These are phyloP conservation scores for Chenopodium suecicum DNA, from an alignment of 148 eudicot genomes.

Conservation along the genomic window DNA sequence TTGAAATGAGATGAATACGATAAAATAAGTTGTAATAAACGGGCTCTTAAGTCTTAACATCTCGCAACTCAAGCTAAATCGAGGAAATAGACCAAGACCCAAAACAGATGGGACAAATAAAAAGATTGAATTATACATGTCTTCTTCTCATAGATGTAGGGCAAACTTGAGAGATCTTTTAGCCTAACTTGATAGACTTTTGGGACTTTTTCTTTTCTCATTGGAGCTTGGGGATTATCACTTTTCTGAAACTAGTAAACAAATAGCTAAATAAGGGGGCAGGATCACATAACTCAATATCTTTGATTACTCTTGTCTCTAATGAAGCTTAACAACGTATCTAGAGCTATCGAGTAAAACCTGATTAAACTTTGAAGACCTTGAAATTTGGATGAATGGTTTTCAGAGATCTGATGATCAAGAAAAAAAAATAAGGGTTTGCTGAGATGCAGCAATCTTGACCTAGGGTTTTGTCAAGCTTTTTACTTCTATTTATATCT, in stretches of 20 bases:
- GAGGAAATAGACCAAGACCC: background rate
- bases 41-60: background rate
- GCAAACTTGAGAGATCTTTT: background rate
- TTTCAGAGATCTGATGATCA: background rate
- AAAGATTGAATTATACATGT: background rate
- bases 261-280: background rate
- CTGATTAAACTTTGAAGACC: background rate
- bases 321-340: background rate
- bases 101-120: background rate
- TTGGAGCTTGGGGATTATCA: too few relatives aligned
- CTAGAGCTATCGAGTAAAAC: background rate
- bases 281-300: background rate
- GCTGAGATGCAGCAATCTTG: background rate
- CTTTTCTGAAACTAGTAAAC: too few relatives aligned
- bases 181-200: too few relatives aligned
- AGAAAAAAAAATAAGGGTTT: background rate
- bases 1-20: too few relatives aligned
- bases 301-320: background rate
- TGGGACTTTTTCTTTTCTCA: too few relatives aligned
- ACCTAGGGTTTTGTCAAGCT: background rate
- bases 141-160: background rate
- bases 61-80: background rate
- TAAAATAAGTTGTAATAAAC: too few relatives aligned
- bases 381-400: background rate
- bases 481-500: background rate